Evolutionary conservation across 2,329 filamentous ascomycete genomes (phyloP).

Genomic region (Aspergillus brasiliensis): DNA sequence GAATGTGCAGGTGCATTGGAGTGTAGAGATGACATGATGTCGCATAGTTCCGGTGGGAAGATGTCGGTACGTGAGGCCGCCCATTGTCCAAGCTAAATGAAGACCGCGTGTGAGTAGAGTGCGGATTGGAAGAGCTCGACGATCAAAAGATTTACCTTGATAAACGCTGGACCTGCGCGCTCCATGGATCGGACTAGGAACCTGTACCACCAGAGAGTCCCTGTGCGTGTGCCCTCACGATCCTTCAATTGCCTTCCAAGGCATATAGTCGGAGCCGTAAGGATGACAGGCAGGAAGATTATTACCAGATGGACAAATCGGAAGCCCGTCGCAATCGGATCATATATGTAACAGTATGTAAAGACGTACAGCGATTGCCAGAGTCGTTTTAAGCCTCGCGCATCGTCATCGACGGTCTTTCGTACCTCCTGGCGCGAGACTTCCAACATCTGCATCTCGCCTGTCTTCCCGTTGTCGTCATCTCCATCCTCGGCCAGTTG

Average conservation of each 20-base stretch:
- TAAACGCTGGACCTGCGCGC: constrained; percentile 89
- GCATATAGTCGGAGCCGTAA: constrained; percentile 79
- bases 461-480: constrained; percentile 61
- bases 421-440: constrained; percentile 75
- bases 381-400: constrained; percentile 61
- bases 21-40: constrained; percentile 90
- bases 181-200: constrained; percentile 91
- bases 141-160: constrained; percentile 67
- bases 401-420: constrained; percentile 65
- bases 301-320: constrained; percentile 84
- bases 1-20: constrained; percentile 93
- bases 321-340: constrained; percentile 82
- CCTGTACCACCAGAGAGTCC: constrained; percentile 91
- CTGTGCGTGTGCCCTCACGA: constrained; percentile 72
- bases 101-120: not conserved
- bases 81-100: constrained; percentile 84
- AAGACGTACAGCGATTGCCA: constrained; percentile 65
- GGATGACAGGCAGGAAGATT: constrained; percentile 89
- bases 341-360: constrained; percentile 62
- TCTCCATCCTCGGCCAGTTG: constrained; percentile 56
- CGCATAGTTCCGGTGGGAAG: constrained; percentile 90
- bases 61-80: constrained; percentile 95
- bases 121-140: not conserved
- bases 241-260: constrained; percentile 66
- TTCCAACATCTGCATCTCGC: constrained; percentile 84